These are phyloP conservation scores for Psilocybe cyanescens DNA, from an alignment of 768 basidiomycete species.

Conservation along the genomic window DNA sequence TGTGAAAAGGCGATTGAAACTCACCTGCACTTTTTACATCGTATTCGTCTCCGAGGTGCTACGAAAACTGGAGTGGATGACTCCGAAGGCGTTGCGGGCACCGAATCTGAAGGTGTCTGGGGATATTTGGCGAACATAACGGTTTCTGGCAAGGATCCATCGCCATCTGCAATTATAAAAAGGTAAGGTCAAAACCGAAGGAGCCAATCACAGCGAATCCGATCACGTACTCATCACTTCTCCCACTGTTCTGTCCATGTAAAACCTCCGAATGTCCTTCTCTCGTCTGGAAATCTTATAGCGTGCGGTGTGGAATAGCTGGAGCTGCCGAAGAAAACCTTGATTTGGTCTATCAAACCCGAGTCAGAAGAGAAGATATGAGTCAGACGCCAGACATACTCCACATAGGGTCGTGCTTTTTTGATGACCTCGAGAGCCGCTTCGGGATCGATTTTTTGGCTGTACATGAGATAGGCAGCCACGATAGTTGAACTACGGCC, in stretches of 20 bases:
- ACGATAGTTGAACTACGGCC: conserved; percentile 86
- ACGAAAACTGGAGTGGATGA: conserved; percentile 64
- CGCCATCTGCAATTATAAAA: conserved; percentile 59
- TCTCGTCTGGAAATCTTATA: conserved; percentile 70
- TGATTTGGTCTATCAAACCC: conserved; percentile 71
- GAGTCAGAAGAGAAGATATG: not conserved
- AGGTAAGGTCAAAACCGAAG: conserved; percentile 20
- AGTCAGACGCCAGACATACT: conserved; percentile 48
- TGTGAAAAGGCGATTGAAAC: conserved; percentile 11
- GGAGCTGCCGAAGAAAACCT: conserved; percentile 81
- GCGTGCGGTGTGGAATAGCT: conserved; percentile 74
- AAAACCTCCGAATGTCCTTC: conserved; percentile 79
- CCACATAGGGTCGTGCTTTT: conserved; percentile 65
- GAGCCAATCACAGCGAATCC: conserved; percentile 7
- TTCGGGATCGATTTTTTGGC: conserved; percentile 54
- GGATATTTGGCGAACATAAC: conserved; percentile 83
- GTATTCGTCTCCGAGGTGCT: conserved; percentile 60
- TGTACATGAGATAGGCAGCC: conserved; percentile 89
- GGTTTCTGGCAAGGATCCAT: conserved; percentile 63
- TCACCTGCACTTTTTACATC: conserved; percentile 92
- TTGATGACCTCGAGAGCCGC: conserved; percentile 73
- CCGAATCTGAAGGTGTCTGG: conserved; percentile 10
- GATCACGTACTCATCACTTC: conserved; percentile 75
- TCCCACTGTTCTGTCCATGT: conserved; percentile 74
- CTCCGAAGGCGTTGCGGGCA: conserved; percentile 53